These are phyloP conservation scores for Ciborinia camelliae DNA, from an alignment of 2,329 filamentous ascomycete genomes.

Conservation along the genomic window DNA sequence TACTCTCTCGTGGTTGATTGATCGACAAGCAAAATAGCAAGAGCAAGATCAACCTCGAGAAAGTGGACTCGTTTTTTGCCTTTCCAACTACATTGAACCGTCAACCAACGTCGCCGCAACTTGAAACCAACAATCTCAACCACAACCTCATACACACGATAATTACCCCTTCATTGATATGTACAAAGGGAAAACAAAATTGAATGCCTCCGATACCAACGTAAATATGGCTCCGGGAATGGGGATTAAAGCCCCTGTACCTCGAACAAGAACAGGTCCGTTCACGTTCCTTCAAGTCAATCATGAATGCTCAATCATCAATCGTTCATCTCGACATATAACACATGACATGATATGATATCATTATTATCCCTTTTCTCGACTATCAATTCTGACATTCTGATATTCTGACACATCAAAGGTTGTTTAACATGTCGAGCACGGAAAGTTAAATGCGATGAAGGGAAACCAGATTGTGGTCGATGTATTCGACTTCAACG, in stretches of 20 bases:
- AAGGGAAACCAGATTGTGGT: slow-evolving; percentile 61
- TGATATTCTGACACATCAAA: slow-evolving; percentile 12
- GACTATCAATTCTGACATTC: slow-evolving; percentile 7
- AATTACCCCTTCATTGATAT: slow-evolving; percentile 1
- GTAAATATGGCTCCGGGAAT: slow-evolving; percentile 33
- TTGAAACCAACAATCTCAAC: neutral
- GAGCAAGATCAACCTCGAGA: neutral
- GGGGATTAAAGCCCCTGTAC: slow-evolving; percentile 35
- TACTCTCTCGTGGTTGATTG: neutral
- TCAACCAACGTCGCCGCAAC: neutral
- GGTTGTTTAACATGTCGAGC: slow-evolving; percentile 66
- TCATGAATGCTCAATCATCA: neutral
- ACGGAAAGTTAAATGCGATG: slow-evolving; percentile 70
- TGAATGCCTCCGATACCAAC: slow-evolving; percentile 9
- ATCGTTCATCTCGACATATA: neutral
- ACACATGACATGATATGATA: neutral
- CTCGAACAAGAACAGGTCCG: slow-evolving; percentile 35
- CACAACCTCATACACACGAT: neutral
- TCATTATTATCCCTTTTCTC: neutral
- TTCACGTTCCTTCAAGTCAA: neutral
- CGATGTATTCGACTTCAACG: slow-evolving; percentile 33
- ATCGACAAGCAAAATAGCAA: slow-evolving; percentile 13
- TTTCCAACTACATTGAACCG: neutral
- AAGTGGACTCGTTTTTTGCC: slow-evolving; percentile 6
- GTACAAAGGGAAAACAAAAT: slow-evolving; percentile 3